Base-by-base conservation (phyloP, 441 rosid species). In the Rhodomyrtus psidioides region DNA sequence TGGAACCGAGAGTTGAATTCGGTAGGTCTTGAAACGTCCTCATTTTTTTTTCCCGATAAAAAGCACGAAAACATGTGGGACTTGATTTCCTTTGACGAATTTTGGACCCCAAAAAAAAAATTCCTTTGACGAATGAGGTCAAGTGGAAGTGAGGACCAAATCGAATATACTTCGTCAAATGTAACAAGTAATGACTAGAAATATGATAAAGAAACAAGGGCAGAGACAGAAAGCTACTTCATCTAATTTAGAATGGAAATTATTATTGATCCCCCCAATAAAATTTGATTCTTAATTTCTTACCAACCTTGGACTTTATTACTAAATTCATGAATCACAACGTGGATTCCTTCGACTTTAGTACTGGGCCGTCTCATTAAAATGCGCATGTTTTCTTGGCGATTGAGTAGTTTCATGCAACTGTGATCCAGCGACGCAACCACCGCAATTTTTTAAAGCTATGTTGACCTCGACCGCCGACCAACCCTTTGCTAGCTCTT, bases 1-100 rank as follows among this genome's bases (percentile, higher is more conserved):
- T 21, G 34, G 14, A 34, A 42, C 2, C 15, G 4, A 65, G 7
- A 65, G 10, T 21, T 9, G 2, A 9, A 4, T 19, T 0, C 7
- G 1, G 15, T 65, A 19, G 14, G 13, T 19, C 44, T 62, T 30
- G 46, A 65, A 34, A 3, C 14, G 7, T 6, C 46, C 14, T 34
- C 4, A 17, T 34, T 62, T 19, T 16, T 16, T 17, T 28, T 4
- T n/a, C 15, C 34, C 42, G 12, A 34, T 65, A 9, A 30, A 30
- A 65, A 65, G 76, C 76, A 34, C 7, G 76, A 65, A 30, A 34
- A 34, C 9, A 4, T 6, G 34, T 9, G 46, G 76, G 46, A 34
- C 76, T 65, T 65, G 46, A 34, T 34, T 65, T 34, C 46, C 76
- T 5, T 34, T 34, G 46, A n/a, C n/a, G n/a, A n/a, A n/a, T n/a